Evolutionary conservation across 1,139 yeast species (phyloP).

Genomic region (Candida tunisiensis): DNA sequence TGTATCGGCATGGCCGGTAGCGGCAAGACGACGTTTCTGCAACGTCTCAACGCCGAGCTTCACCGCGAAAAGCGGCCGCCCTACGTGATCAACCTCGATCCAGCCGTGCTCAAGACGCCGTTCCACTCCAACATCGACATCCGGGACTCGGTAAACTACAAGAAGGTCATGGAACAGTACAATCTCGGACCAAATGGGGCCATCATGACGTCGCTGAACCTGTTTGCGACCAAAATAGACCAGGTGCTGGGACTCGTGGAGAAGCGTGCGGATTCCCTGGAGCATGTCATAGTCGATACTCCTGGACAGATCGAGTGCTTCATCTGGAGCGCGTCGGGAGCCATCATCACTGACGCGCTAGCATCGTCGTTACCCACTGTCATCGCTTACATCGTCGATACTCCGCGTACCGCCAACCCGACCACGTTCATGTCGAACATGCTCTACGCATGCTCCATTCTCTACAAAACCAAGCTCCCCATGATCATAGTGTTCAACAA

Average conservation of each 20-base stretch:
- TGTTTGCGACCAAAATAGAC: conserved; percentile 89
- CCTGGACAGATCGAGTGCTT: conserved; percentile 99
- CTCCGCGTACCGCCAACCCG: conserved; percentile 88
- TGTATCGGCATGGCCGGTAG: conserved; percentile 31
- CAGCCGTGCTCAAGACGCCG: conserved; percentile 87
- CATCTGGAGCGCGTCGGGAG: conserved; percentile 83
- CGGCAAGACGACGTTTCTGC: conserved; percentile 98
- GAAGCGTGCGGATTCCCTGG: conserved; percentile 42
- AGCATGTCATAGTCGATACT: conserved; percentile 80
- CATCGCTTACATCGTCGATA: conserved; percentile 88
- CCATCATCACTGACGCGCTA: conserved; percentile 91
- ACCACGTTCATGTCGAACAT: conserved; percentile 96
- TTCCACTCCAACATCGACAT: conserved; percentile 92
- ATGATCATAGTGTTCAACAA: conserved; percentile 95
- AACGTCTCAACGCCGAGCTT: conserved; percentile 76
- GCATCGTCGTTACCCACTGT: conserved; percentile 95
- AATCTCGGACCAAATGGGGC: conserved; percentile 98
- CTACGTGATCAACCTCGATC: conserved; percentile 87
- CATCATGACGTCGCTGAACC: conserved; percentile 82
- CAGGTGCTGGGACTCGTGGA: conserved; percentile 82
- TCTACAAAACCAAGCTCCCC: conserved; percentile 91
- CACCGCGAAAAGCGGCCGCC: conserved; percentile 53
- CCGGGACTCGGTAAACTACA: conserved; percentile 88
- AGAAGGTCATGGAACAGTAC: conserved; percentile 84
- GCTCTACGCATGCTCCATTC: conserved; percentile 94